Conservation (phyloP, 768 basidiomycete species). For the Suillus subaureus region DNA sequence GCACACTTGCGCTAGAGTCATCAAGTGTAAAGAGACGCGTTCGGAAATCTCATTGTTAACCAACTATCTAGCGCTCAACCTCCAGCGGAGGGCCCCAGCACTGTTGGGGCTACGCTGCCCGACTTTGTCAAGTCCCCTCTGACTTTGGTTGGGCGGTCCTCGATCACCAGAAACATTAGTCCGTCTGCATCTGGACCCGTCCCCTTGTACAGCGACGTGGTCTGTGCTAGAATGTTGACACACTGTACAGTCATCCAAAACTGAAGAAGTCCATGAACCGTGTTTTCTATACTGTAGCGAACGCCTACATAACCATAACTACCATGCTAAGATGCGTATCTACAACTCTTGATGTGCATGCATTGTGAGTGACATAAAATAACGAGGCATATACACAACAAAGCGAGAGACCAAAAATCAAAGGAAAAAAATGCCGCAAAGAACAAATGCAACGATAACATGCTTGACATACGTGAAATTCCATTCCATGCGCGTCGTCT, state of each 20-base stretch:
- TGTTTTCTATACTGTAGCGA: background rate
- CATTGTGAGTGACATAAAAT: constrained; percentile 1
- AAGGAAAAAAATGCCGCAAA: constrained; percentile 2
- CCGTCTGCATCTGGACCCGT: background rate
- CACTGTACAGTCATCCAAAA: background rate
- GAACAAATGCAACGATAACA: constrained; percentile 10
- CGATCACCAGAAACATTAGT: background rate
- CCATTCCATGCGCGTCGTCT: background rate
- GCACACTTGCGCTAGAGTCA: background rate
- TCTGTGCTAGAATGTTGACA: background rate
- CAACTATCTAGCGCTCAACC: background rate
- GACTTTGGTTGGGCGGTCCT: background rate
- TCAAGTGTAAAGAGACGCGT: background rate
- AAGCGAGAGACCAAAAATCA: constrained; percentile 2
- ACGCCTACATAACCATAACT: background rate
- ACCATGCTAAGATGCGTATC: constrained; percentile 2
- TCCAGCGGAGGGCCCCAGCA: background rate
- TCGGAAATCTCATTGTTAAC: background rate
- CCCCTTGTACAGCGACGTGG: background rate
- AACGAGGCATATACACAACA: background rate
- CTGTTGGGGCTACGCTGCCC: background rate
- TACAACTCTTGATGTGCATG: constrained; percentile 2
- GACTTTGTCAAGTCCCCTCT: background rate
- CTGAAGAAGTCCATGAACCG: background rate
- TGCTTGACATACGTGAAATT: constrained; percentile 6